Percentiles rank a stretch among this genome's conserved stretches.
Evolutionary conservation across 192 early-diverging fungal genomes (phyloP).

Genomic region (Entophlyctis luteolus): DNA sequence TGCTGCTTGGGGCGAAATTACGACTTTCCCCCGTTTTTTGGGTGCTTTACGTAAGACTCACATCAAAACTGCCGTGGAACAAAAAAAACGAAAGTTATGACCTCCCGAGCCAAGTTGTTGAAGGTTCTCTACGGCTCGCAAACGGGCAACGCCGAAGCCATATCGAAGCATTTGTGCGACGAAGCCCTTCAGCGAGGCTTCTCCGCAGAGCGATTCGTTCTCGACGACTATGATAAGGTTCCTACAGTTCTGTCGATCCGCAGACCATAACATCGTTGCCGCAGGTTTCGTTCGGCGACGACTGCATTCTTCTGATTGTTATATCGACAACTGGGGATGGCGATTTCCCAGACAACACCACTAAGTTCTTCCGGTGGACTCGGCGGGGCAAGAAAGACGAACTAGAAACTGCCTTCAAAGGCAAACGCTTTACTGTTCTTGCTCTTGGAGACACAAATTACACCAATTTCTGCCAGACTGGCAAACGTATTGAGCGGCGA

Average conservation of each 20-base stretch:
- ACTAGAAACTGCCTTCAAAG: conserved; percentile 55
- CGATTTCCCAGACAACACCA: conserved; percentile 91
- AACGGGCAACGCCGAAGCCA: conserved; percentile 93
- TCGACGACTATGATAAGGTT: conserved; percentile 74
- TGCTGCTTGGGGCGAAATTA: no score
- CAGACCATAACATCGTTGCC: conserved; percentile 19
- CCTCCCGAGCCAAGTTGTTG: no score
- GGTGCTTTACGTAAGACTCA: no score
- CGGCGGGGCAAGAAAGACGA: conserved; percentile 48
- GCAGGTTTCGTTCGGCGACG: conserved; percentile 46
- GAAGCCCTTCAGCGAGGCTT: conserved; percentile 73
- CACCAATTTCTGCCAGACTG: conserved; percentile 85
- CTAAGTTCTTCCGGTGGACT: conserved; percentile 82
- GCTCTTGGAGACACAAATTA: conserved; percentile 91
- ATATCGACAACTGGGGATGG: conserved; percentile 93
- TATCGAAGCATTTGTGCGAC: conserved; percentile 76
- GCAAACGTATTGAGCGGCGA: conserved; percentile 73
- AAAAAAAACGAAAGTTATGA: no score
- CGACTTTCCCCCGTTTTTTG: no score
- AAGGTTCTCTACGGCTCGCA: conserved; percentile 79
- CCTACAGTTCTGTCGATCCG: neutral
- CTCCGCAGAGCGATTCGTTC: conserved; percentile 46
- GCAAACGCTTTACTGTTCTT: conserved; percentile 54
- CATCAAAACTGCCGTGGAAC: no score
- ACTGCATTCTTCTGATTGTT: conserved; percentile 69